Evolutionary conservation across 1,284 basidiomycete genomes (phyloP).

Genomic region (Leccinum pallidistipes): DNA sequence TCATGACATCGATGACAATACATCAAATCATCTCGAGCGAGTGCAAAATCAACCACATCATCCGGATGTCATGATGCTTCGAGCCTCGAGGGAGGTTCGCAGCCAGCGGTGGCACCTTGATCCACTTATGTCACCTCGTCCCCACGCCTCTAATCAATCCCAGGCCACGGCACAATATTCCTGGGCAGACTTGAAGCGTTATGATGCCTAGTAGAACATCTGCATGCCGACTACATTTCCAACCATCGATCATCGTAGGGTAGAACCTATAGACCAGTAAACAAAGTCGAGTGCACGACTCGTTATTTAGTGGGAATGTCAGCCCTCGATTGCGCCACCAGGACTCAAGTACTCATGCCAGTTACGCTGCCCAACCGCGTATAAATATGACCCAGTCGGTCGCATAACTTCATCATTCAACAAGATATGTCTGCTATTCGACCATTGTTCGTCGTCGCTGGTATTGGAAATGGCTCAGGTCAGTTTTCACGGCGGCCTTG

Average conservation of each 20-base stretch:
- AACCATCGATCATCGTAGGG: too few relatives aligned
- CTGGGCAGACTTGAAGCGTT: conserved; percentile 67
- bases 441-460: conserved; percentile 52
- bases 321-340: conserved; percentile 12
- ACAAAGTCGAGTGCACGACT: conserved; percentile 1
- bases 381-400: conserved; percentile 15
- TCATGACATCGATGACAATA: conserved; percentile 1
- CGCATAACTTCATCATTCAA: not conserved
- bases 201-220: conserved; percentile 63
- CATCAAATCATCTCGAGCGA: not conserved
- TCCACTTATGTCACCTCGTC: too few relatives aligned
- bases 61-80: conserved; percentile 15
- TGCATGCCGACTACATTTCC: too few relatives aligned
- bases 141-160: not conserved
- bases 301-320: not conserved
- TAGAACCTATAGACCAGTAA: not conserved
- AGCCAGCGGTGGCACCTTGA: too few relatives aligned
- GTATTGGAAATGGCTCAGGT: conserved; percentile 51
- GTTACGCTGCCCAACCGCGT: not conserved
- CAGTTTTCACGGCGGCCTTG: not conserved
- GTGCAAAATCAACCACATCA: conserved; percentile 21
- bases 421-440: conserved; percentile 37
- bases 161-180: conserved; percentile 80
- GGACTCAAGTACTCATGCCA: too few relatives aligned
- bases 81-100: conserved; percentile 1